Conservation (phyloP, 106 monocot genomes). For the Allium sativum region DNA sequence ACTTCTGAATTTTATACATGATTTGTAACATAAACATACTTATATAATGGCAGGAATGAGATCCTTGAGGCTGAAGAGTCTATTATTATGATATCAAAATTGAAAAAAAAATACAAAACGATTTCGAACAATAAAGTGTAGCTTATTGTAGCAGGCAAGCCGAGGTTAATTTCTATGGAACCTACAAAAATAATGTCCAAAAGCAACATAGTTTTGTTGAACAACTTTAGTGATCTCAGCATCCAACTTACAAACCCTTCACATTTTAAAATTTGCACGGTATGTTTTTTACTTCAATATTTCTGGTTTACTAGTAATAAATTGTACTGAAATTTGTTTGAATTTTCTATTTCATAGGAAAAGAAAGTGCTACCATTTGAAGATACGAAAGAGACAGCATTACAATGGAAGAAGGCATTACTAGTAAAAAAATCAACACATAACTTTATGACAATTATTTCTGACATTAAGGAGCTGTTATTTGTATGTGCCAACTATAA, state of each 20-base stretch:
- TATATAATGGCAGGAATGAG: slow-evolving; percentile 53
- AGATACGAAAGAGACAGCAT: slow-evolving; percentile 76
- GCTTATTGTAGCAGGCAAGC: slow-evolving; percentile 83
- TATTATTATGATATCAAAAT: slow-evolving; percentile 77
- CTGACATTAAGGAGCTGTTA: too few relatives aligned
- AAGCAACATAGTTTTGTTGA: slow-evolving; percentile 63
- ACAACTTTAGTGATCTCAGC: slow-evolving; percentile 41
- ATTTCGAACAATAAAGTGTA: slow-evolving; percentile 86
- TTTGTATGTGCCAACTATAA: too few relatives aligned
- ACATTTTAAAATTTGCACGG: slow-evolving; percentile 90
- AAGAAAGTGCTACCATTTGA: slow-evolving; percentile 87
- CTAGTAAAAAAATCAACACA: too few relatives aligned
- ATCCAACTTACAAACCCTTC: slow-evolving; percentile 62
- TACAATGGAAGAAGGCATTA: slow-evolving; percentile 92
- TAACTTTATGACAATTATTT: too few relatives aligned
- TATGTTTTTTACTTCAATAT: slow-evolving; percentile 21
- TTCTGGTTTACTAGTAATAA: too few relatives aligned
- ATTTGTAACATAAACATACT: background rate
- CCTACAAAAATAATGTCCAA: slow-evolving; percentile 59
- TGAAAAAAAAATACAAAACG: slow-evolving; percentile 82
- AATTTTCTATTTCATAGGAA: slow-evolving; percentile 27
- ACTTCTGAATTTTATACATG: background rate
- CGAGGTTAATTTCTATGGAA: slow-evolving; percentile 67
- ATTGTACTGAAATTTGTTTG: background rate
- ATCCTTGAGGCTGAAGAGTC: slow-evolving; percentile 85